phyloP scores from a whole-genome alignment of 192 early-diverging fungal species.

The Diversispora epigaea region DNA sequence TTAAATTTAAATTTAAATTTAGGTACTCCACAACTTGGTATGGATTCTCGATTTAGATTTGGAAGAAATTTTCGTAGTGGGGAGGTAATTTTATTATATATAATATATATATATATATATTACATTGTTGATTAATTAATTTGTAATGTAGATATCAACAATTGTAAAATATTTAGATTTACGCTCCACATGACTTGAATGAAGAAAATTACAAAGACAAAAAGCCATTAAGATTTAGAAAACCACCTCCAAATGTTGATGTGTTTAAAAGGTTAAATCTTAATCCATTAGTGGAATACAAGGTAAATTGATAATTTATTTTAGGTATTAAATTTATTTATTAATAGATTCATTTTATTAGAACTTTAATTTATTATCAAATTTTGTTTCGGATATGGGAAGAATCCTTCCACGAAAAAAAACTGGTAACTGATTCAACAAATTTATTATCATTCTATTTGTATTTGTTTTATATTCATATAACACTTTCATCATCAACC shows the following conservation, averaged over 20 bases:
- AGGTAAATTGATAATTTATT: constrained; percentile 19
- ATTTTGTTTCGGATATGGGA: constrained; percentile 52
- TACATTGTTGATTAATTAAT: neutral
- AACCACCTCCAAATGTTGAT: constrained; percentile 33
- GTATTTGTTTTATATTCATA: too few relatives aligned
- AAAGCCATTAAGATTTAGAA: neutral
- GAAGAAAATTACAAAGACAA: constrained; percentile 16
- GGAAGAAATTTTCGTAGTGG: neutral
- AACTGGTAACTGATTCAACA: constrained; percentile 36
- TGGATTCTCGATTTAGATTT: constrained; percentile 7
- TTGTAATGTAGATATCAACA: neutral
- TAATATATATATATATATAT: neutral
- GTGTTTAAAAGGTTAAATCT: constrained; percentile 43
- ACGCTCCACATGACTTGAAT: constrained; percentile 3
- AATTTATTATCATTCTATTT: too few relatives aligned
- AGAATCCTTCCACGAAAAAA: constrained; percentile 45
- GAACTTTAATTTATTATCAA: constrained; percentile 42
- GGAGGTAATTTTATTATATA: neutral
- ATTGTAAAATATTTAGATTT: neutral
- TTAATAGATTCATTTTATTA: neutral
- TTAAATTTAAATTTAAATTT: neutral
- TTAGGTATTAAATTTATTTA: constrained; percentile 9
- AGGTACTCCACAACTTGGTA: neutral
- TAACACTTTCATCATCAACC: too few relatives aligned
- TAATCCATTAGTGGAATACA: constrained; percentile 50